phyloP scores from a whole-genome alignment of 768 basidiomycete genomes.

The Chalciporus pseudorubinellus region DNA sequence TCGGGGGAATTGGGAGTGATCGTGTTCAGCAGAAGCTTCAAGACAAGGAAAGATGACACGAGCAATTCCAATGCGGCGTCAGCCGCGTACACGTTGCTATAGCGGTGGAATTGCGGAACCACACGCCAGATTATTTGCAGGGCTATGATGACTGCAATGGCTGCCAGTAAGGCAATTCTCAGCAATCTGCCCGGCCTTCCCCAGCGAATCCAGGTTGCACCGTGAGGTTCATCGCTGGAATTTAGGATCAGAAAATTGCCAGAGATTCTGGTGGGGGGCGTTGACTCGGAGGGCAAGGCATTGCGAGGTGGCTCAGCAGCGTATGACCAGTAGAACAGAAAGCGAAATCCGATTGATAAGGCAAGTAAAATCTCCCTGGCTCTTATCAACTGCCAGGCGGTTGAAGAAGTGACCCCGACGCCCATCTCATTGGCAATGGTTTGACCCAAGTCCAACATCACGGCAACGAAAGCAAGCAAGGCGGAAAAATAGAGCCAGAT shows the following conservation, averaged over 20 bases:
- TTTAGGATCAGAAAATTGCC: conserved; percentile 17
- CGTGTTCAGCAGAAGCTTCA: conserved; percentile 61
- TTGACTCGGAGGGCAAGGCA: conserved; percentile 30
- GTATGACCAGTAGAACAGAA: conserved; percentile 68
- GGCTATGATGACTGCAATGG: conserved; percentile 45
- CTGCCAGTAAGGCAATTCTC: conserved; percentile 48
- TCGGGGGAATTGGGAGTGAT: conserved; percentile 39
- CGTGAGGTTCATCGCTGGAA: conserved; percentile 37
- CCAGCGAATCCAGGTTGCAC: conserved; percentile 67
- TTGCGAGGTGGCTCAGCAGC: conserved; percentile 55
- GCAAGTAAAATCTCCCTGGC: conserved; percentile 59
- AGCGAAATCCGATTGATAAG: conserved; percentile 55
- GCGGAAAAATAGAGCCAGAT: conserved; percentile 56
- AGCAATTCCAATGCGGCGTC: conserved; percentile 59
- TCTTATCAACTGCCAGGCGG: conserved; percentile 38
- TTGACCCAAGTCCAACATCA: conserved; percentile 60
- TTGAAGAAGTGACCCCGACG: conserved; percentile 19
- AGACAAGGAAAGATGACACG: conserved; percentile 54
- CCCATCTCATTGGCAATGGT: conserved; percentile 42
- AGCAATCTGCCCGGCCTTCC: conserved; percentile 52
- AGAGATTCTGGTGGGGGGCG: conserved; percentile 13
- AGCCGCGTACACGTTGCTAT: conserved; percentile 52
- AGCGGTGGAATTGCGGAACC: conserved; percentile 33
- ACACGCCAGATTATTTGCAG: conserved; percentile 68
- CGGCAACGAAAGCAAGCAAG: conserved; percentile 59